phyloP scores from a whole-genome alignment of 2,329 filamentous ascomycete genomes.

The Sarocladium brachiariae region DNA sequence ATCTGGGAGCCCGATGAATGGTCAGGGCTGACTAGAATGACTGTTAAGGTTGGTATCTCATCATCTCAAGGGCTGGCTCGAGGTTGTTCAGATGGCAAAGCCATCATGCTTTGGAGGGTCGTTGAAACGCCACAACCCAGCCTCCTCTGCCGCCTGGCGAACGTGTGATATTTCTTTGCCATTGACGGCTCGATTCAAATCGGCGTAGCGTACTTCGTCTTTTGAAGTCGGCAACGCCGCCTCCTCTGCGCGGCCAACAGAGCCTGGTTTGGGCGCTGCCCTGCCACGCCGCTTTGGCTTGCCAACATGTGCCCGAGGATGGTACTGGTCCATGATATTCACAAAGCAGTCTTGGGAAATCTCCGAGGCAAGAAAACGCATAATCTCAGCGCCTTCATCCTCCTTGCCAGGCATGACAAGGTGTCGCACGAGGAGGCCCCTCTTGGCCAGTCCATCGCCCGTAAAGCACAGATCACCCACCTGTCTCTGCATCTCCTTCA shows the following conservation, averaged over 20 bases:
- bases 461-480: slow-evolving; percentile 82
- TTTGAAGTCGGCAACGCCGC: neutral
- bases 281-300: slow-evolving; percentile 43
- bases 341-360: slow-evolving; percentile 71
- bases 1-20: too few relatives aligned
- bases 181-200: slow-evolving; percentile 69
- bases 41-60: too few relatives aligned
- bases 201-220: slow-evolving; percentile 57
- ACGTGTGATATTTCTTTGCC: slow-evolving; percentile 47
- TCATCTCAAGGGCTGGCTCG: too few relatives aligned
- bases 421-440: slow-evolving; percentile 68
- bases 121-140: slow-evolving; percentile 73
- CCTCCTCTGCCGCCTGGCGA: slow-evolving; percentile 58
- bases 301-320: slow-evolving; percentile 73
- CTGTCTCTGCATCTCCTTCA: slow-evolving; percentile 73
- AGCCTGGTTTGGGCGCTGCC: slow-evolving; percentile 13
- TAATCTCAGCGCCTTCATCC: slow-evolving; percentile 65
- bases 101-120: slow-evolving; percentile 51
- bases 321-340: slow-evolving; percentile 87
- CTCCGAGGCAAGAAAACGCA: slow-evolving; percentile 67
- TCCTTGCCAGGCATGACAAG: slow-evolving; percentile 80
- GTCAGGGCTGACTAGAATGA: too few relatives aligned
- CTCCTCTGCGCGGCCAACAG: slow-evolving; percentile 16
- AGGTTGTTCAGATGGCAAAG: slow-evolving; percentile 37
- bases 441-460: slow-evolving; percentile 71